Evolutionary conservation across 2,329 filamentous ascomycete genomes (phyloP).

Genomic region (Hymenotorrendiella dingleyae): DNA sequence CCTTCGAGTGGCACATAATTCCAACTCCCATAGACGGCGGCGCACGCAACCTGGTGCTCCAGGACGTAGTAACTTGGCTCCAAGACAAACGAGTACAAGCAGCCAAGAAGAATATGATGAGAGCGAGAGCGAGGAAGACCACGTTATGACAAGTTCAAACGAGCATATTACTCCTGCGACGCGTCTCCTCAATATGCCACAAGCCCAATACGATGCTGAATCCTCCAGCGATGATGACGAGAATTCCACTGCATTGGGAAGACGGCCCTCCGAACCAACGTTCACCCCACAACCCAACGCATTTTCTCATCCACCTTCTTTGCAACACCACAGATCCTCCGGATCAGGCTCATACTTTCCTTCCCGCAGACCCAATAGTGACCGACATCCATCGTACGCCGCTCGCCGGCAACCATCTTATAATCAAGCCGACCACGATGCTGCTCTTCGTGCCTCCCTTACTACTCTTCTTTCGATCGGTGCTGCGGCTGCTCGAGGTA

Average conservation of each 20-base stretch:
- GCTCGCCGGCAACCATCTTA: conserved; percentile 43
- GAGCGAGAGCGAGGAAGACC: conserved; percentile 84
- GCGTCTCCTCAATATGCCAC: conserved; percentile 11
- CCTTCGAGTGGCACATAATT: conserved; percentile 64
- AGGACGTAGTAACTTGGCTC: conserved; percentile 36
- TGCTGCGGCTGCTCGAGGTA: conserved; percentile 82
- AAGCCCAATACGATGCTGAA: conserved; percentile 33
- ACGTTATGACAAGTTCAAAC: conserved; percentile 51
- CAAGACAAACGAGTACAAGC: conserved; percentile 47
- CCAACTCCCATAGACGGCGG: conserved; percentile 55
- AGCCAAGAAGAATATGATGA: conserved; percentile 95
- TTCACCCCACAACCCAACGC: conserved; percentile 90
- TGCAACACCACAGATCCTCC: conserved; percentile 35
- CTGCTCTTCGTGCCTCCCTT: conserved; percentile 84
- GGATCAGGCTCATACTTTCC: conserved; percentile 30
- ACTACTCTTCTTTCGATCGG: conserved; percentile 94
- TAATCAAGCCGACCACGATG: conserved; percentile 84
- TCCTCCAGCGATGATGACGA: conserved; percentile 57
- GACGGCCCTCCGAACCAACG: conserved; percentile 30
- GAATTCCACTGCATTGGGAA: conserved; percentile 74
- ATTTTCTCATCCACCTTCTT: conserved; percentile 75
- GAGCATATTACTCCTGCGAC: conserved; percentile 40
- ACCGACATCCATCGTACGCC: conserved; percentile 15
- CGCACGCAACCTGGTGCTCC: conserved; percentile 34
- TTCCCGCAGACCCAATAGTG: conserved; percentile 31